Evolutionary conservation across 192 early-diverging fungal genomes (phyloP).

Genomic region (Ambispora gerdemannii): DNA sequence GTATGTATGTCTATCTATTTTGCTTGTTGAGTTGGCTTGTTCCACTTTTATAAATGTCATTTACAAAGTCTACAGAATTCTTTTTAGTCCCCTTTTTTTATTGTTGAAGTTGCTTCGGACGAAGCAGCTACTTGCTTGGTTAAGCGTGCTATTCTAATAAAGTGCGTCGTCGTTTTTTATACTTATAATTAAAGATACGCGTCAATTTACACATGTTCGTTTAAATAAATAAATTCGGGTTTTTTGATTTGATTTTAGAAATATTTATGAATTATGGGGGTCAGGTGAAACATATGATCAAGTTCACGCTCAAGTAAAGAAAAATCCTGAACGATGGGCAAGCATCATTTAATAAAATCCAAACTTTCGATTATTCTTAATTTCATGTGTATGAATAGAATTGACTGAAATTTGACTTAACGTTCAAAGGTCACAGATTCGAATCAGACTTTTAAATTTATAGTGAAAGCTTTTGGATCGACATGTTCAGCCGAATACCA

Average conservation of each 20-base stretch:
- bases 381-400: no score
- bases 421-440: slow-evolving; percentile 46
- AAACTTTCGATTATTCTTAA: no score
- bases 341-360: neutral
- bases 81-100: slow-evolving; percentile 74
- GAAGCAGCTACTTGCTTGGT: slow-evolving; percentile 72
- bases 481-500: slow-evolving; percentile 74
- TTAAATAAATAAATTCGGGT: no score
- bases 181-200: no score
- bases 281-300: slow-evolving; percentile 57
- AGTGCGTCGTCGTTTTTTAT: slow-evolving; percentile 52
- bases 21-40: neutral
- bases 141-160: slow-evolving; percentile 80
- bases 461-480: slow-evolving; percentile 70
- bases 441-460: slow-evolving; percentile 68
- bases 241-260: no score
- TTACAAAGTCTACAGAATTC: neutral
- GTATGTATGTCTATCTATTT: slow-evolving; percentile 40
- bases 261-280: slow-evolving; percentile 78
- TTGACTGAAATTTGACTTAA: neutral
- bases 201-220: no score
- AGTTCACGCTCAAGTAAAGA: slow-evolving; percentile 57
- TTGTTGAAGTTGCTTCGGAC: slow-evolving; percentile 65
- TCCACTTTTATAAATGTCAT: neutral
- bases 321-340: slow-evolving; percentile 59